phyloP scores from a whole-genome alignment of 1,139 yeast species.

The Nakaseomyces delphensis region DNA sequence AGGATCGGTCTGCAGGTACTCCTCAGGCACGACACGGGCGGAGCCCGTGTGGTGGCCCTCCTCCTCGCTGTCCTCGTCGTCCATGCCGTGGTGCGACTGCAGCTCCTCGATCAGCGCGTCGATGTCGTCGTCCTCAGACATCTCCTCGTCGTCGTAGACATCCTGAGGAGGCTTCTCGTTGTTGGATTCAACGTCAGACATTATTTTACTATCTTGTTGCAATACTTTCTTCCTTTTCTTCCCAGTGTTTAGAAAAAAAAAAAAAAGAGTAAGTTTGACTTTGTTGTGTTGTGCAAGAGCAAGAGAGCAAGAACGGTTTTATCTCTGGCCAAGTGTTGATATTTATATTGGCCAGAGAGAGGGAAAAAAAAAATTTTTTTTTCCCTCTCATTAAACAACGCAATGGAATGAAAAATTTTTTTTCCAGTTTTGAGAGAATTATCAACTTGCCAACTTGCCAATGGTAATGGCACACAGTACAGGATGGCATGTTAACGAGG shows the following conservation, averaged over 20 bases:
- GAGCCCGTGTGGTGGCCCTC: slow-evolving; percentile 33
- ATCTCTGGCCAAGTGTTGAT: neutral
- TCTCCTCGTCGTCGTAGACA: slow-evolving; percentile 6
- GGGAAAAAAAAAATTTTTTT: slow-evolving; percentile 1
- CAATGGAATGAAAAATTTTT: too few relatives aligned
- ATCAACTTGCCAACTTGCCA: neutral
- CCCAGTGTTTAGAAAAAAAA: neutral
- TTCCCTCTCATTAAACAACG: neutral
- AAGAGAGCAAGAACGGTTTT: neutral
- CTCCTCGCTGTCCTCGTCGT: slow-evolving; percentile 42
- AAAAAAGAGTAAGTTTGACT: neutral
- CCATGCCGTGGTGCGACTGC: slow-evolving; percentile 72
- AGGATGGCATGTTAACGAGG: too few relatives aligned
- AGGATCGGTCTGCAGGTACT: slow-evolving; percentile 80
- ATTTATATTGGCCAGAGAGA: neutral
- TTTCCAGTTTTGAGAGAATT: neutral
- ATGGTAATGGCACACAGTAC: too few relatives aligned
- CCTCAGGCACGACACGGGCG: slow-evolving; percentile 74
- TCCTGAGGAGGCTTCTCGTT: slow-evolving; percentile 8
- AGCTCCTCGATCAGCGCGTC: slow-evolving; percentile 83
- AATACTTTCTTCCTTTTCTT: neutral
- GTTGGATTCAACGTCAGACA: slow-evolving; percentile 7
- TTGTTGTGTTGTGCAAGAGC: too few relatives aligned
- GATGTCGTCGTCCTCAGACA: slow-evolving; percentile 63
- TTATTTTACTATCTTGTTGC: slow-evolving; percentile 1